Evolutionary conservation across 805 yeast genomes (phyloP).

Genomic region (Tetrapisispora arboricola): DNA sequence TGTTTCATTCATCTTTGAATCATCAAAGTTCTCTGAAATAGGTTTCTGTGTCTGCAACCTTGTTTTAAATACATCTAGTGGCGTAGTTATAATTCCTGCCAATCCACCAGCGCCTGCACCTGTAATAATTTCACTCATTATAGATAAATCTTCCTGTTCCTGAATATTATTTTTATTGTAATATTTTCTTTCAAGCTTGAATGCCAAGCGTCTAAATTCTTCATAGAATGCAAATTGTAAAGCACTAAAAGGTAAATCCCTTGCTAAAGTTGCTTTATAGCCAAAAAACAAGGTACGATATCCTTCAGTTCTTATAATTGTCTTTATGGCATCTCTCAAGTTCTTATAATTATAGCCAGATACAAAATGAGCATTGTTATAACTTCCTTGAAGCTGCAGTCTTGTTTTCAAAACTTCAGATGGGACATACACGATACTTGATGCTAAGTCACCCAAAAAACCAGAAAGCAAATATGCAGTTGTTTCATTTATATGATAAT

Average conservation of each 20-base stretch:
- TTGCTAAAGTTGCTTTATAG: constrained; percentile 81
- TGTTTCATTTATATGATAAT: constrained; percentile 63
- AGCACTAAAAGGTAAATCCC: constrained; percentile 95
- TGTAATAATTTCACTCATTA: constrained; percentile 58
- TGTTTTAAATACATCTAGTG: constrained; percentile 85
- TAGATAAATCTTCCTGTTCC: constrained; percentile 37
- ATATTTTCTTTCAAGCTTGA: constrained; percentile 19
- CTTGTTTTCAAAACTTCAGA: constrained; percentile 91
- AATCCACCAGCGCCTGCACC: constrained; percentile 96
- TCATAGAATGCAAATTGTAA: constrained; percentile 94
- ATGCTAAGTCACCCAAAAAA: constrained; percentile 84
- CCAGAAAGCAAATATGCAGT: constrained; percentile 76
- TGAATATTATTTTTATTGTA: constrained; percentile 16
- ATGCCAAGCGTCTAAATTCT: constrained; percentile 53
- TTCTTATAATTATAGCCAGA: constrained; percentile 83
- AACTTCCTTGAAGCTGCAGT: constrained; percentile 81
- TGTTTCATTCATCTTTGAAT: too few relatives aligned
- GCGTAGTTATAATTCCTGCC: constrained; percentile 84
- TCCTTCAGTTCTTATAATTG: constrained; percentile 66
- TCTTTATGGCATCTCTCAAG: constrained; percentile 56
- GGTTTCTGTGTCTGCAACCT: constrained; percentile 83
- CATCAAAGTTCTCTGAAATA: too few relatives aligned
- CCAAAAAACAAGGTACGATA: constrained; percentile 71
- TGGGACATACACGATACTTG: constrained; percentile 86
- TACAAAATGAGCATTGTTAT: constrained; percentile 65